Evolutionary conservation across 2,329 filamentous ascomycete genomes (phyloP).

Genomic region (Trichoderma breve): DNA sequence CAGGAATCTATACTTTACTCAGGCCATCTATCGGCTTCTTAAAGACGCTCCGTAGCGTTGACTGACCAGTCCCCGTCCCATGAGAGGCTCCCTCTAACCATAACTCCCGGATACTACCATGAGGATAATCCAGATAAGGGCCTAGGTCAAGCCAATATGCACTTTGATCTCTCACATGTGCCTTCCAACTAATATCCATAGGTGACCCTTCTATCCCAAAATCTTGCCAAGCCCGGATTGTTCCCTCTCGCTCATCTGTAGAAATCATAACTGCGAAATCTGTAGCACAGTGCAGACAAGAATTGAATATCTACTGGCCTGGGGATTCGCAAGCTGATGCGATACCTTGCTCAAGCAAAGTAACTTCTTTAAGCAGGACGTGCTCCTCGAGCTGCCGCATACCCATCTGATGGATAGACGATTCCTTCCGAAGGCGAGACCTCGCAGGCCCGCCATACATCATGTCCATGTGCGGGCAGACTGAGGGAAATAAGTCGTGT

Average conservation of each 20-base stretch:
- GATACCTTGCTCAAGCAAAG: neutral
- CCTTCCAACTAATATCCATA: neutral
- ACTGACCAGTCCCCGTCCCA: neutral
- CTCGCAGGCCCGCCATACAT: neutral
- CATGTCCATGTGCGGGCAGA: neutral
- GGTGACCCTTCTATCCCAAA: neutral
- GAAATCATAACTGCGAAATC: neutral
- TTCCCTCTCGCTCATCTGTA: neutral
- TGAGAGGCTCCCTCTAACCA: neutral
- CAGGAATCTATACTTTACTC: neutral
- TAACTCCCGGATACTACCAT: neutral
- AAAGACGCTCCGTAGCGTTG: neutral
- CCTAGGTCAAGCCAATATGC: neutral
- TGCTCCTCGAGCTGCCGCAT: neutral
- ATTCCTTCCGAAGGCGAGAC: neutral
- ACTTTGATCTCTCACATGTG: neutral
- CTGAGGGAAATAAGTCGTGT: neutral
- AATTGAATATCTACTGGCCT: slow-evolving; percentile 1
- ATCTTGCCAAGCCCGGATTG: neutral
- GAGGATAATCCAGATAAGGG: neutral
- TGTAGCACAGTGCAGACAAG: neutral
- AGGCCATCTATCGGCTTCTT: neutral
- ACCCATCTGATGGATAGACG: neutral
- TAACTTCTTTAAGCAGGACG: neutral
- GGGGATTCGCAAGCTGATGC: neutral